phyloP scores from a whole-genome alignment of 2,329 filamentous ascomycete species.

The Fusarium beomiforme region DNA sequence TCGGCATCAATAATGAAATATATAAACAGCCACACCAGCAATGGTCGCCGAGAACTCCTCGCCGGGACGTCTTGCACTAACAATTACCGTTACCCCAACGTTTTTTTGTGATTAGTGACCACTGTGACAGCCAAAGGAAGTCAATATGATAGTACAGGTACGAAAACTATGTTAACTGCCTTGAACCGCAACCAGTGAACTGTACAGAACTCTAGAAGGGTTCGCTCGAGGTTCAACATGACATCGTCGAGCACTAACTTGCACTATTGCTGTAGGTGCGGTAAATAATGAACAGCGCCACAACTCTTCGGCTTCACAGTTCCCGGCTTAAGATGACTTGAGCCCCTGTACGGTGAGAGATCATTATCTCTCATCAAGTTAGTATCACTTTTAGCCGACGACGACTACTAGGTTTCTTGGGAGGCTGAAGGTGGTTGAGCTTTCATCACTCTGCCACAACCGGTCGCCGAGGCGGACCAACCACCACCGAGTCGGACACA shows the following conservation, averaged over 20 bases:
- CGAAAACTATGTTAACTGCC: not conserved
- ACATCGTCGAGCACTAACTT: conserved; percentile 6
- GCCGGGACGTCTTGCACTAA: conserved; percentile 1
- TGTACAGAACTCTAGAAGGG: conserved; percentile 4
- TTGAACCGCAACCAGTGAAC: conserved; percentile 5
- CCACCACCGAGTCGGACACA: conserved; percentile 24
- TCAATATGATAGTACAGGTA: not conserved
- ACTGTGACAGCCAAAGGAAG: not conserved
- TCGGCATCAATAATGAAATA: not conserved
- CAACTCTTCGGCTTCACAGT: conserved; percentile 22
- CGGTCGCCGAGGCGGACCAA: conserved; percentile 17
- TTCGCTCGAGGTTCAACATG: conserved; percentile 6
- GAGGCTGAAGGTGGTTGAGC: not conserved
- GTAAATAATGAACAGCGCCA: conserved; percentile 32
- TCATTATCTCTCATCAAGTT: not conserved
- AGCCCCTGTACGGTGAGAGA: conserved; percentile 10
- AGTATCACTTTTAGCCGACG: conserved; percentile 27
- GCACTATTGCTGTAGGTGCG: not conserved
- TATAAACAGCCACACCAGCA: conserved; percentile 6
- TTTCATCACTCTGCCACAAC: not conserved
- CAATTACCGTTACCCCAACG: conserved; percentile 3
- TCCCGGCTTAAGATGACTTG: conserved; percentile 3
- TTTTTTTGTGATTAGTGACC: conserved; percentile 14
- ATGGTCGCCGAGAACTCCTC: conserved; percentile 9
- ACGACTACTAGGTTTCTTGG: not conserved